These are phyloP conservation scores for Cryptosporidium andersoni DNA, from an alignment of 169 alveolate species.

Conservation along the genomic window DNA sequence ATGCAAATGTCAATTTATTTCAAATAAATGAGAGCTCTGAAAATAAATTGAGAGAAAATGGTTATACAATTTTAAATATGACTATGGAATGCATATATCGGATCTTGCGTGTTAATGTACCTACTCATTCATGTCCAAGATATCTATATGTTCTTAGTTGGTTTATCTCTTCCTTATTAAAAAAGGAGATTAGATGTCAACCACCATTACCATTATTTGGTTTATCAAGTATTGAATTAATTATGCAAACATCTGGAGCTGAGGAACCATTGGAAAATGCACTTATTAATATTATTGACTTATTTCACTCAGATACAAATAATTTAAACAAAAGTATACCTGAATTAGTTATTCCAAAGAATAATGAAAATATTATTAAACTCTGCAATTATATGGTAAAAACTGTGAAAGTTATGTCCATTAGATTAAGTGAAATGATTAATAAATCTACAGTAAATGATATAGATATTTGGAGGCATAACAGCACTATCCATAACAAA, in stretches of 20 bases:
- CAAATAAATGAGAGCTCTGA: constrained; percentile 1
- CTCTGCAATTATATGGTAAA: too few relatives aligned
- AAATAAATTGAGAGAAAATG: not conserved
- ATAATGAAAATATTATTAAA: too few relatives aligned
- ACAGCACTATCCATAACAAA: constrained; percentile 38
- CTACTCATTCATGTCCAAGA: constrained; percentile 57
- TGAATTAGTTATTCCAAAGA: too few relatives aligned
- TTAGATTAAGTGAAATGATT: too few relatives aligned
- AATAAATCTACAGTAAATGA: not conserved
- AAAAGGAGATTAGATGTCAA: not conserved
- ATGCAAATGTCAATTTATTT: constrained; percentile 1
- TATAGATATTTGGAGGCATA: constrained; percentile 24
- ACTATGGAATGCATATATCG: constrained; percentile 4
- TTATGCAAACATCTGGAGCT: constrained; percentile 12
- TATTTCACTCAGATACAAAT: not conserved
- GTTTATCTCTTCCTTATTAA: constrained; percentile 30
- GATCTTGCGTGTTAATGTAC: constrained; percentile 10
- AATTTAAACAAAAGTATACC: too few relatives aligned
- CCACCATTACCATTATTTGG: constrained; percentile 60
- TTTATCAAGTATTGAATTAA: constrained; percentile 46
- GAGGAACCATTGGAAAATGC: constrained; percentile 48
- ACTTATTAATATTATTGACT: not conserved
- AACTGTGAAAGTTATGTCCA: too few relatives aligned
- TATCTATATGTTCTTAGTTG: constrained; percentile 38
- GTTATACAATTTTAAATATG: not conserved